phyloP scores from a whole-genome alignment of 2,329 filamentous ascomycete species.

The Cladosporium sp. region DNA sequence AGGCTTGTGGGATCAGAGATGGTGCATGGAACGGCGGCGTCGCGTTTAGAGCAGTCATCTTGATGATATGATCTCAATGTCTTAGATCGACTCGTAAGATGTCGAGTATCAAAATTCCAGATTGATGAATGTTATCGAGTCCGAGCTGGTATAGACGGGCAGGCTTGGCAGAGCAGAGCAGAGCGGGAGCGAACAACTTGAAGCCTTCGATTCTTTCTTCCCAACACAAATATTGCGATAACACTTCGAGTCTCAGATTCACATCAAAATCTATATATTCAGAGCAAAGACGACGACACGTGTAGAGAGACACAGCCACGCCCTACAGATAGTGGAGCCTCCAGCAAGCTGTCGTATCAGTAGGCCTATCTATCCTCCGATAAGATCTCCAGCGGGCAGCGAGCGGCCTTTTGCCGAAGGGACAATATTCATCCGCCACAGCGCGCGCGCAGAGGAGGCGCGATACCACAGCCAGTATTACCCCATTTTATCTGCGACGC shows the following conservation, averaged over 20 bases:
- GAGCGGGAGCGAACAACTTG: no score
- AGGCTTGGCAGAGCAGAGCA: neutral
- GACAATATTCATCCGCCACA: neutral
- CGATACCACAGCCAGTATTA: neutral
- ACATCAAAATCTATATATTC: neutral
- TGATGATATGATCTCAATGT: neutral
- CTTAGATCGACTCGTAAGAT: neutral
- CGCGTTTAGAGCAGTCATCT: neutral
- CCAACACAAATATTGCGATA: no score
- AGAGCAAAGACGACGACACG: constrained; percentile 2
- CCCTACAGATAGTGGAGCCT: constrained; percentile 5
- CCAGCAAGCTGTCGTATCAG: neutral
- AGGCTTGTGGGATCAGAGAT: constrained; percentile 37
- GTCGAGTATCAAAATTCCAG: neutral
- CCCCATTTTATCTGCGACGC: neutral
- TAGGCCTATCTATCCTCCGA: constrained; percentile 20
- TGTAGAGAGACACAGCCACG: neutral
- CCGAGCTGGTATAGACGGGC: neutral
- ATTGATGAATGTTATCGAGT: neutral
- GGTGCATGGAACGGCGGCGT: constrained; percentile 24
- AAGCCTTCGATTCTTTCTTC: no score
- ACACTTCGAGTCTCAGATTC: neutral
- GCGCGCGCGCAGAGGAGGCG: neutral
- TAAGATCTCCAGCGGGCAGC: constrained; percentile 1
- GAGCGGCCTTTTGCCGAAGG: neutral